These are phyloP conservation scores for Hermanozyma aechmeae DNA, from an alignment of 805 yeast genomes.

Conservation along the genomic window DNA sequence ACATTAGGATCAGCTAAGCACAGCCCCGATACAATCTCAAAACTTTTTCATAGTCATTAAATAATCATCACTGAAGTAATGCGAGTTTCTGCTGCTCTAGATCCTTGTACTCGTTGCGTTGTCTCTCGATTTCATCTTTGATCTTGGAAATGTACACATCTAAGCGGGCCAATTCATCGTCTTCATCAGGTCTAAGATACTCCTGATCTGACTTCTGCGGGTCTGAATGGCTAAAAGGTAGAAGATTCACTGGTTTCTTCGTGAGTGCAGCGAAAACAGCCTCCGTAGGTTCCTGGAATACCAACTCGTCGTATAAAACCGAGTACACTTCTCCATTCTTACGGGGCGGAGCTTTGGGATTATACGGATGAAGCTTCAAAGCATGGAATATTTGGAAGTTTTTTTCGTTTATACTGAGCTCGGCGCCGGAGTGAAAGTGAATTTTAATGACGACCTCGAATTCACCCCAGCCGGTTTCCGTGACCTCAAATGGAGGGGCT, in stretches of 20 bases:
- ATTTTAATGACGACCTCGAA: conserved; percentile 86
- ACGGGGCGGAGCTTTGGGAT: conserved; percentile 27
- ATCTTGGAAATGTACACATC: conserved; percentile 30
- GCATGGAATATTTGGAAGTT: conserved; percentile 81
- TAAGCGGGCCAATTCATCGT: conserved; percentile 31
- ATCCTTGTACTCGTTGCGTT: conserved; percentile 28
- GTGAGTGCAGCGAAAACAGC: conserved; percentile 73
- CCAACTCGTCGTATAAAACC: conserved; percentile 75
- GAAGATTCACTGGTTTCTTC: conserved; percentile 50
- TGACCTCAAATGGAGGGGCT: conserved; percentile 85
- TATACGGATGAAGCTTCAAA: conserved; percentile 84
- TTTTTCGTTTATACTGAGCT: conserved; percentile 60
- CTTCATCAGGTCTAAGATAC: conserved; percentile 29
- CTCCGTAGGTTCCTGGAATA: conserved; percentile 94
- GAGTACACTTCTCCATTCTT: conserved; percentile 35
- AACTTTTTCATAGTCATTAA: too few relatives aligned
- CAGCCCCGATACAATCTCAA: too few relatives aligned
- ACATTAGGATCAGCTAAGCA: background rate
- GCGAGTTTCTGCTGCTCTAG: conserved; percentile 34
- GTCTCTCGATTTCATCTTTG: conserved; percentile 31
- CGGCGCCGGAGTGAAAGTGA: conserved; percentile 75
- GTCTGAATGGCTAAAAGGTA: conserved; percentile 27
- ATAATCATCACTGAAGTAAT: conserved; percentile 27
- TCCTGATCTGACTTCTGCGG: conserved; percentile 32
- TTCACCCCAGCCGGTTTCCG: conserved; percentile 99